Conservation (phyloP, 805 yeast genomes). For the Cyberlindnera nakhonratchasimensis region DNA sequence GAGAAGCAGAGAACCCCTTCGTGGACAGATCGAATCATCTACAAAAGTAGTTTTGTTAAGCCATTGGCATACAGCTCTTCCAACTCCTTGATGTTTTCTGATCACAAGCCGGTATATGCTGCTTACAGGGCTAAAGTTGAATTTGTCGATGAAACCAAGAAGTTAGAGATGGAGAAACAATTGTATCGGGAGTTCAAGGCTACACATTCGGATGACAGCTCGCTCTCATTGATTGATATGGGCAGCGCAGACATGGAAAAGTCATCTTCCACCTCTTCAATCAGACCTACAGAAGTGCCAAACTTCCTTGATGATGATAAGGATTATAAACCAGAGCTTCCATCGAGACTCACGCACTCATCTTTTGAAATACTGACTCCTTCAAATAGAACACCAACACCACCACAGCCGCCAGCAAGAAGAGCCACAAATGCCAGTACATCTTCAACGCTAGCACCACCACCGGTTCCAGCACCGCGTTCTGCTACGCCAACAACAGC, state of each 20-base stretch:
- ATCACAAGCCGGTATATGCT: constrained; percentile 91
- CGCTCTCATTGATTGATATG: constrained; percentile 23
- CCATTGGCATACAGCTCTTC: constrained; percentile 71
- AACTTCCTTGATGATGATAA: constrained; percentile 24
- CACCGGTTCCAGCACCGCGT: constrained; percentile 19
- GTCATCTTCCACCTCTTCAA: not conserved
- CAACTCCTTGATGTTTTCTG: constrained; percentile 61
- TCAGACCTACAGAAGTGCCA: constrained; percentile 13
- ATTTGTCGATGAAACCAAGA: constrained; percentile 62
- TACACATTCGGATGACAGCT: constrained; percentile 30
- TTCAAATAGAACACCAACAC: constrained; percentile 17
- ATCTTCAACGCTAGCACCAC: constrained; percentile 1
- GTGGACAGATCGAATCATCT: constrained; percentile 85
- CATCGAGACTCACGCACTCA: constrained; percentile 12
- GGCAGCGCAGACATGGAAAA: constrained; percentile 8
- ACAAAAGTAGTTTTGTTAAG: constrained; percentile 30
- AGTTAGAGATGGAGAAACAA: constrained; percentile 50
- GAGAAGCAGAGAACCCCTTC: constrained; percentile 93
- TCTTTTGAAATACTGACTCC: constrained; percentile 21
- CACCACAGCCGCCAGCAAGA: constrained; percentile 19
- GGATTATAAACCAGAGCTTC: constrained; percentile 20
- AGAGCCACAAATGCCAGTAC: constrained; percentile 5
- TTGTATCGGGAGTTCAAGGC: constrained; percentile 57
- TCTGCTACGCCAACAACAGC: constrained; percentile 6
- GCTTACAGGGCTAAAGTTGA: constrained; percentile 65